Evolutionary conservation across 352 stramenopile species (phyloP).

Genomic region (Phytophthora sojae): DNA sequence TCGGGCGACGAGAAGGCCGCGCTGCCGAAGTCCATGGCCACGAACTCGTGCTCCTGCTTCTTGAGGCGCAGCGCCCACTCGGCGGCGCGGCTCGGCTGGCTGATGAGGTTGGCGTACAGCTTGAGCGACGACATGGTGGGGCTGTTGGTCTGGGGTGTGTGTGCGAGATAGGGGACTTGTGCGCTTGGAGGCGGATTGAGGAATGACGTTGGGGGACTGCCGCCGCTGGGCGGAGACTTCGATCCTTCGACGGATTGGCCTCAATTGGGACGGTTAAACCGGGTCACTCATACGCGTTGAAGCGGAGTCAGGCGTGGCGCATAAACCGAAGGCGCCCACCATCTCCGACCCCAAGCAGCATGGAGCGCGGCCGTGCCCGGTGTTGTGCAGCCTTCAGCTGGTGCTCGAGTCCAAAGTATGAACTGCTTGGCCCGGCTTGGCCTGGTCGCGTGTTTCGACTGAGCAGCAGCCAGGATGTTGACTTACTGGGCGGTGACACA

Average conservation of each 20-base stretch:
- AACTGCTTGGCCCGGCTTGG: too few species aligned
- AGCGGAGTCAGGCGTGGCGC: background rate
- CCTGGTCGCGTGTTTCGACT: too few species aligned
- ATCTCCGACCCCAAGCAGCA: background rate
- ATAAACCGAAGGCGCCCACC: background rate
- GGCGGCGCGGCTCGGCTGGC: conserved; percentile 43
- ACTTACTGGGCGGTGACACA: too few species aligned
- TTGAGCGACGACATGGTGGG: conserved; percentile 39
- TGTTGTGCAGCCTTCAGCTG: background rate
- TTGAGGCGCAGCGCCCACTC: conserved; percentile 53
- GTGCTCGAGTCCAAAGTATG: too few species aligned
- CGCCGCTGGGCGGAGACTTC: background rate
- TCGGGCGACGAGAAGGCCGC: conserved; percentile 45
- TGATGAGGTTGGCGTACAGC: conserved; percentile 57
- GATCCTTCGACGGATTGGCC: background rate
- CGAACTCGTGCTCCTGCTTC: conserved; percentile 47
- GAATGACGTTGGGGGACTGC: conserved; percentile 6
- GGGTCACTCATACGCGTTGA: background rate
- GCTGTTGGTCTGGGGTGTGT: background rate
- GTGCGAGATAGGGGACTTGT: background rate
- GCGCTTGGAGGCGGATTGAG: conserved; percentile 16
- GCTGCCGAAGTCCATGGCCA: conserved; percentile 38
- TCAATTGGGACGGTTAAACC: background rate
- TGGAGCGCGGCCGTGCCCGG: background rate
- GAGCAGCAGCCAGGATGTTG: too few species aligned